These are phyloP conservation scores for Neltuma alba DNA, from an alignment of 306 rosid genomes.

Conservation along the genomic window DNA sequence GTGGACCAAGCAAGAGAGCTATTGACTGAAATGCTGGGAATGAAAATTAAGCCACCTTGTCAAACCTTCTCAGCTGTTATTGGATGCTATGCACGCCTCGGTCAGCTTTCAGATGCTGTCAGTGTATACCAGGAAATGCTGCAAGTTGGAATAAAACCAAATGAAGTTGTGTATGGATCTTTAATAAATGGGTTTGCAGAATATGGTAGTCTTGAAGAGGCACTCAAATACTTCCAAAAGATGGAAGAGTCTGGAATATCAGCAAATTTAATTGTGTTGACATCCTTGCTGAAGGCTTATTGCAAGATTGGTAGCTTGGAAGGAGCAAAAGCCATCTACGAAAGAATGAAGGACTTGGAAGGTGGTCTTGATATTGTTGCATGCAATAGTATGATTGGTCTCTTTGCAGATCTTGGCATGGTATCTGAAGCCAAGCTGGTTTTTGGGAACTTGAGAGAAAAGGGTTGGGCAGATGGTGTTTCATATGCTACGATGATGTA, in stretches of 20 bases:
- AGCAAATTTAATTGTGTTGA: constrained; percentile 66
- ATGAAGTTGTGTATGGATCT: constrained; percentile 81
- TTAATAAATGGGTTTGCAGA: constrained; percentile 91
- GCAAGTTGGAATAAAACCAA: constrained; percentile 61
- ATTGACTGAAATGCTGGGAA: constrained; percentile 68
- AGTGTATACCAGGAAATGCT: constrained; percentile 61
- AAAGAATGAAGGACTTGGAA: constrained; percentile 60
- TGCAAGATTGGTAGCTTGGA: constrained; percentile 70
- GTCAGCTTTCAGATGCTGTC: constrained; percentile 73
- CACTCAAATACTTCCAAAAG: constrained; percentile 54
- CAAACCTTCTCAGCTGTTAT: constrained; percentile 78
- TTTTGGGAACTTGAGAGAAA: constrained; percentile 64
- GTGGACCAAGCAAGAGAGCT: constrained; percentile 71
- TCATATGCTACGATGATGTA: constrained; percentile 77
- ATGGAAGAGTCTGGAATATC: constrained; percentile 76
- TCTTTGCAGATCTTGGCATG: constrained; percentile 76
- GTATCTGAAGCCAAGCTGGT: constrained; percentile 73
- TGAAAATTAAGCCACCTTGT: constrained; percentile 67
- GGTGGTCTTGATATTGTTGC: constrained; percentile 72
- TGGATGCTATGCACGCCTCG: constrained; percentile 73
- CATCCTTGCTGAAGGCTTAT: constrained; percentile 78
- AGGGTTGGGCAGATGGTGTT: constrained; percentile 59
- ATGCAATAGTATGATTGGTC: constrained; percentile 75
- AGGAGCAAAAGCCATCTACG: constrained; percentile 63
- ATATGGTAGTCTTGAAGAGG: constrained; percentile 70